phyloP scores from a whole-genome alignment of 2,329 filamentous ascomycete species.

The Curvularia verruculosa region DNA sequence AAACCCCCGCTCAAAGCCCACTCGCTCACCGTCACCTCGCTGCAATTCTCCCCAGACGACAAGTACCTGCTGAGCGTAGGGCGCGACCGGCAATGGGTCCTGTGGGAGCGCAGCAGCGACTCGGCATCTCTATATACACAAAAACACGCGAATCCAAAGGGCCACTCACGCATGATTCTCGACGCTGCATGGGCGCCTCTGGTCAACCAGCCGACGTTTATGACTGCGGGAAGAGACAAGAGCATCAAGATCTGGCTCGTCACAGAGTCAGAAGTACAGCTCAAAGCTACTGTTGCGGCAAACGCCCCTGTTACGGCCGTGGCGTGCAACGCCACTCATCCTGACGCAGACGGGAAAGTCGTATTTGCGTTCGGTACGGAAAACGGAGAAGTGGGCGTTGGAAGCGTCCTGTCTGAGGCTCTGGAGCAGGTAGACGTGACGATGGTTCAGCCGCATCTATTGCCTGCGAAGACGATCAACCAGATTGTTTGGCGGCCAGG shows the following conservation, averaged over 20 bases:
- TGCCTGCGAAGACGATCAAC: constrained; percentile 40
- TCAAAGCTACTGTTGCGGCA: constrained; percentile 34
- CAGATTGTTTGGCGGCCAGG: constrained; percentile 44
- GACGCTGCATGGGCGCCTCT: constrained; percentile 76
- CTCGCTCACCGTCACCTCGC: constrained; percentile 80
- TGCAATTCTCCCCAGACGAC: constrained; percentile 81
- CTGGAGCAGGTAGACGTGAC: constrained; percentile 24
- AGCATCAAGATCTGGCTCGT: constrained; percentile 67
- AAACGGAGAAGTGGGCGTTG: constrained; percentile 36
- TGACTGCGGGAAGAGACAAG: constrained; percentile 91
- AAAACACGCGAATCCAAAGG: constrained; percentile 74
- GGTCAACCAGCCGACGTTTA: constrained; percentile 63
- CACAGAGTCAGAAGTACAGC: constrained; percentile 21
- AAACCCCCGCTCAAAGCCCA: constrained; percentile 83
- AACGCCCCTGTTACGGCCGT: constrained; percentile 41
- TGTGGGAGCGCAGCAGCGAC: constrained; percentile 66
- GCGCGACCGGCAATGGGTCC: constrained; percentile 86
- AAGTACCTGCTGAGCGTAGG: constrained; percentile 82
- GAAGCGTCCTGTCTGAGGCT: constrained; percentile 2
- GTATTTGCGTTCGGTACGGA: constrained; percentile 46
- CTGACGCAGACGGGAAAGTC: not conserved
- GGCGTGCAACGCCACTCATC: constrained; percentile 19
- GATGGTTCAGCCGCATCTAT: constrained; percentile 20
- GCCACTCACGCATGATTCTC: constrained; percentile 90
- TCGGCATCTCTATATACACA: constrained; percentile 59